phyloP scores from a whole-genome alignment of 2,329 filamentous ascomycete species.

The Furcasterigmium furcatum region DNA sequence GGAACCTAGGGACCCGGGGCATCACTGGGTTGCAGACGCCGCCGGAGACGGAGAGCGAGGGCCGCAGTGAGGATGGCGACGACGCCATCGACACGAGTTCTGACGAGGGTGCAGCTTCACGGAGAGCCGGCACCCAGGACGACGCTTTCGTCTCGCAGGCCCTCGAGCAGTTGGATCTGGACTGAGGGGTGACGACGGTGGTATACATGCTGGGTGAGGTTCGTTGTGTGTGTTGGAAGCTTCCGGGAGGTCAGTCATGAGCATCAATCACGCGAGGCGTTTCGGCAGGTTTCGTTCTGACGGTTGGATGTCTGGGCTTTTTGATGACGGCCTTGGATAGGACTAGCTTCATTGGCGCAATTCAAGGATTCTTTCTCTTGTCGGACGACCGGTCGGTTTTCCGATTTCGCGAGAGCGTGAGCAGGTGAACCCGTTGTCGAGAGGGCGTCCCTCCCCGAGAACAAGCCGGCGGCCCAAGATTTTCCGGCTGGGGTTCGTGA shows the following conservation, averaged over 20 bases:
- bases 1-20: slow-evolving; percentile 29
- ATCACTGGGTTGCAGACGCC: slow-evolving; percentile 44
- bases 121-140: slow-evolving; percentile 4
- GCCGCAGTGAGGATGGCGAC: slow-evolving; percentile 35
- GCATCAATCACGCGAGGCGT: too few species aligned
- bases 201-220: too few species aligned
- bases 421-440: too few species aligned
- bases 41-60: slow-evolving; percentile 52
- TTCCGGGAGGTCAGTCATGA: too few species aligned
- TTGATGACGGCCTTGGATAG: too few species aligned
- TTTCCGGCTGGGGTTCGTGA: not conserved
- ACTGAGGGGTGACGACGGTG: slow-evolving; percentile 6
- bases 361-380: not conserved
- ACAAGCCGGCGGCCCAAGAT: not conserved
- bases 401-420: not conserved
- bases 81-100: slow-evolving; percentile 13
- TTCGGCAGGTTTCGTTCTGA: too few species aligned
- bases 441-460: too few species aligned
- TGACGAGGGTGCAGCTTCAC: slow-evolving; percentile 1
- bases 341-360: not conserved
- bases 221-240: too few species aligned
- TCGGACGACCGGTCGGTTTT: not conserved
- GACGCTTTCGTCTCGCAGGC: slow-evolving; percentile 15
- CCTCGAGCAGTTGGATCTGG: slow-evolving; percentile 17
- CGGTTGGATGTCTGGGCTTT: too few species aligned